Base-by-base conservation (phyloP, 495 filamentous ascomycete species). In the Aspergillus asperescens region DNA sequence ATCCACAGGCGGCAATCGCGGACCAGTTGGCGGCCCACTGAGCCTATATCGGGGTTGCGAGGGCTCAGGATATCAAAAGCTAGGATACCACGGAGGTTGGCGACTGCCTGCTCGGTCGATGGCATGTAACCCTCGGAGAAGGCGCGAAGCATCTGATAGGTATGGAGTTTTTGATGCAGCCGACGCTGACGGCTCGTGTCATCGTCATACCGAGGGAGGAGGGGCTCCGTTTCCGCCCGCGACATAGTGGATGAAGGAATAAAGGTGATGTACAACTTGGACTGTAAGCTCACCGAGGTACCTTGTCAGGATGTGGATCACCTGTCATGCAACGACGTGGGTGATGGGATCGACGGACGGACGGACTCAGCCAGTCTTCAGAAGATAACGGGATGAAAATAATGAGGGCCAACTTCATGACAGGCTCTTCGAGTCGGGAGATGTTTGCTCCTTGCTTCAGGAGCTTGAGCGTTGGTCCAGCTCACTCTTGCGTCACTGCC, bases 121-220 rank as follows among this genome's bases (percentile, higher is more conserved):
- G 92, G 92, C 86, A 96, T 90, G 69, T 84, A 96, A 1, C 92
- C 92, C 56, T 90, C 82, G 13, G 81, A 79, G 13, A 97, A 66
- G 52, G 92, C 92, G 39, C 88, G 80, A 24, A 88, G 55, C 88
- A 95, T 93, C 72, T 95, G 90, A 64, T 95, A 96, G 49, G 82
- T 83, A 68, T 95, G 92, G 51, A 96, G 77, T 71, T 95, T 96
- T 63, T 87, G 81, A 61, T 90, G 88, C 37, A 91, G 73, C 44
- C 77, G 72, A 27, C 85, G 77, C 75, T 96, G 89, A 43, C 89
- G 74, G 19, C 77, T 67, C 7, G 90, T 95, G 57, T 91, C 88
- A 66, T 93, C 85, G 54, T 84, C 77, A 70, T 96, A 95, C 56
- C 83, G 85, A 58, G 90, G 85, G 25, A 96, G 82, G 24, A 96